Evolutionary conservation across 208 protist species (phyloP).

Genomic region (Trypanosoma theileri): DNA sequence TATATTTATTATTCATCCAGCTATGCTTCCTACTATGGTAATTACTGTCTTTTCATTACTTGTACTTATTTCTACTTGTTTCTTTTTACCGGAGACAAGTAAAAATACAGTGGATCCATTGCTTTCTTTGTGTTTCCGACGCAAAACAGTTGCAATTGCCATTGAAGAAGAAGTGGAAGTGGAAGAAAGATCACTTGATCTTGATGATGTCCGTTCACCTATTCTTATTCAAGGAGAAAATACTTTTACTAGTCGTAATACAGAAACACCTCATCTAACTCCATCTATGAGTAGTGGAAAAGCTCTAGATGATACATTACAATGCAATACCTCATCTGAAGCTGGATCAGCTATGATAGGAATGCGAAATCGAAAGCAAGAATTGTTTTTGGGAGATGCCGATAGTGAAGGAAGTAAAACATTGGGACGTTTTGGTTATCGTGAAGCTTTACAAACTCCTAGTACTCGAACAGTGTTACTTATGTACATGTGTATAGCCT

Average conservation of each 20-base stretch:
- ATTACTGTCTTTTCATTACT: conserved; percentile 38
- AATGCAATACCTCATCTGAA: neutral
- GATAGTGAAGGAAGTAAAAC: conserved; percentile 3
- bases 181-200: neutral
- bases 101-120: conserved; percentile 25
- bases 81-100: conserved; percentile 38
- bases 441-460: conserved; percentile 19
- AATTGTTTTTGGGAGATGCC: conserved; percentile 1
- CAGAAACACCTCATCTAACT: neutral
- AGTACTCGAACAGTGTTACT: conserved; percentile 25
- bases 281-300: neutral
- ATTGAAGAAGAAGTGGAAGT: conserved; percentile 13
- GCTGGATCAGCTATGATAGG: neutral
- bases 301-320: neutral
- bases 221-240: neutral
- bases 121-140: conserved; percentile 17
- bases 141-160: neutral
- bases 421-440: conserved; percentile 25
- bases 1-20: conserved; percentile 53
- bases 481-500: conserved; percentile 27
- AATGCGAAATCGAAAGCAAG: conserved; percentile 19
- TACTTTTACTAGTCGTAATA: neutral
- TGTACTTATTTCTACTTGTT: conserved; percentile 29
- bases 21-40: conserved; percentile 66
- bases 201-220: neutral